These are phyloP conservation scores for Silybum marianum DNA, from an alignment of 129 eudicot genomes.

Conservation along the genomic window DNA sequence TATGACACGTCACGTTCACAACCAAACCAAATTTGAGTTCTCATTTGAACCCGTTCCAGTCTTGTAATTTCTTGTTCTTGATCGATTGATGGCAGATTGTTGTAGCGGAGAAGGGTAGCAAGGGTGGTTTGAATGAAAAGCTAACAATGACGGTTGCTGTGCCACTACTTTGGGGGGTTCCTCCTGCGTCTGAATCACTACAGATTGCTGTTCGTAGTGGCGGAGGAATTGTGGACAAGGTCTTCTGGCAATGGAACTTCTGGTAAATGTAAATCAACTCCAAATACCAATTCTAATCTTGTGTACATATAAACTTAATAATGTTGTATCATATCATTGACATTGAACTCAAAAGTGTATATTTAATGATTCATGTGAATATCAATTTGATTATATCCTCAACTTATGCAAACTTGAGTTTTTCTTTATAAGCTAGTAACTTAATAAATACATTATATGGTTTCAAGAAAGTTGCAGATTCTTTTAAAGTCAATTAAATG, in stretches of 20 bases:
- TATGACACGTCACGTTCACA: too few species aligned
- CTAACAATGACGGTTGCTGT: conserved; percentile 95
- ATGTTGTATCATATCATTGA: conserved; percentile 29
- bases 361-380: conserved; percentile 43
- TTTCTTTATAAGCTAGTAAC: too few species aligned
- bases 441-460: background rate
- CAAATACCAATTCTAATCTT: conserved; percentile 27
- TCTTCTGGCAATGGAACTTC: conserved; percentile 96
- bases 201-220: conserved; percentile 91
- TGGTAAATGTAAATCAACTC: conserved; percentile 43
- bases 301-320: conserved; percentile 14
- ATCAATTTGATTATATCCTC: conserved; percentile 12
- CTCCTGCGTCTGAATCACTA: conserved; percentile 93
- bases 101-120: conserved; percentile 75
- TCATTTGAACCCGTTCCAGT: too few species aligned
- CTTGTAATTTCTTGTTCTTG: background rate
- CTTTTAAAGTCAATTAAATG: too few species aligned
- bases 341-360: conserved; percentile 24
- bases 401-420: too few species aligned
- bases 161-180: conserved; percentile 97
- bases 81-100: conserved; percentile 56
- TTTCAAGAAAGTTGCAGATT: too few species aligned
- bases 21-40: too few species aligned
- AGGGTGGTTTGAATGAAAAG: conserved; percentile 82
- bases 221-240: conserved; percentile 95